phyloP scores from a whole-genome alignment of 345 rosid genomes.

The Linum trigynum region DNA sequence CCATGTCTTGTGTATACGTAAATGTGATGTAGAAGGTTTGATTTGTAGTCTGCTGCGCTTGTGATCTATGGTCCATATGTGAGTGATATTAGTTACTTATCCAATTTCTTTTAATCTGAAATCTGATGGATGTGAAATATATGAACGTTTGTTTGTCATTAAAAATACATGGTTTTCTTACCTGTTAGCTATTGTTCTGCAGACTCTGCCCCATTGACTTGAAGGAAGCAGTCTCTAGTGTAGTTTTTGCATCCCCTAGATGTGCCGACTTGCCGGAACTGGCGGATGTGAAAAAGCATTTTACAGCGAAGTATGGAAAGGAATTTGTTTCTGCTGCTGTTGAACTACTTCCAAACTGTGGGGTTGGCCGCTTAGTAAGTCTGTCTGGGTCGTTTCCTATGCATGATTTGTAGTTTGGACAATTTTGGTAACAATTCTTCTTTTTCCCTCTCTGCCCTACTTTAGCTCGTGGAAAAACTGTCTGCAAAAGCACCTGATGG shows the following conservation, averaged over 20 bases:
- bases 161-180: no score
- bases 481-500: slow-evolving; percentile 81
- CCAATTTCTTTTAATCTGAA: not conserved
- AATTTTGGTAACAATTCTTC: not conserved
- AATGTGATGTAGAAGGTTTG: not conserved
- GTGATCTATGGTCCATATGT: not conserved
- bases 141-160: no score
- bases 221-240: slow-evolving; percentile 64
- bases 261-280: slow-evolving; percentile 73
- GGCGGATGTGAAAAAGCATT: slow-evolving; percentile 56
- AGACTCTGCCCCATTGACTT: slow-evolving; percentile 73
- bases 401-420: not conserved
- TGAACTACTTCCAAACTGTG: slow-evolving; percentile 72
- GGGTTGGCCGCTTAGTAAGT: slow-evolving; percentile 79
- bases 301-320: slow-evolving; percentile 86
- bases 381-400: not conserved
- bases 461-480: slow-evolving; percentile 72
- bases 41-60: not conserved
- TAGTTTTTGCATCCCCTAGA: slow-evolving; percentile 69
- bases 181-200: not conserved
- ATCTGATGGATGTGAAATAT: no score
- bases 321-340: slow-evolving; percentile 64
- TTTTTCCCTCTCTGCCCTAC: slow-evolving; percentile 7
- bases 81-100: no score
- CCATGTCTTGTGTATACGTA: not conserved